Percentiles rank a stretch among this genome's conserved stretches.
These are phyloP conservation scores for Chlamydomonas schloesseri DNA, from an alignment of 139 green algal species.

Conservation along the genomic window DNA sequence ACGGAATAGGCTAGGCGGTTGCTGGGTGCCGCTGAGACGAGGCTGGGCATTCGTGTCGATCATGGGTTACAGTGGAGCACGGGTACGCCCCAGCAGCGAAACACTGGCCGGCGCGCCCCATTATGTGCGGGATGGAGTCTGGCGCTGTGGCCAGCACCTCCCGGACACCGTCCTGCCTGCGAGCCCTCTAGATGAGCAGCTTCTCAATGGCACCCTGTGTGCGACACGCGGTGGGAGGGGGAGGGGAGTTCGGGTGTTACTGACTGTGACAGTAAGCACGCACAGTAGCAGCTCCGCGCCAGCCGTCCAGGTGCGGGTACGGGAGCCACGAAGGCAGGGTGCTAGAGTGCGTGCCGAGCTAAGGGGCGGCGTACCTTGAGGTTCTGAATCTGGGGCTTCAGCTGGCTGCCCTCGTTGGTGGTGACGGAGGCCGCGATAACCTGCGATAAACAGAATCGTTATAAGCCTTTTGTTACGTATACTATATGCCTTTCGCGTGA, in stretches of 20 bases:
- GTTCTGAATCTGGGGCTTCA: conserved; percentile 96
- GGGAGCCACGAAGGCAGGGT: no score
- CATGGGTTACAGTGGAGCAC: background rate
- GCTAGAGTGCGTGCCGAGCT: no score
- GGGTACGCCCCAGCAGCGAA: background rate
- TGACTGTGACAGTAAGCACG: no score
- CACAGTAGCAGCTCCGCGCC: no score
- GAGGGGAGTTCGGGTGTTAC: background rate
- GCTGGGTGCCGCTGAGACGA: background rate
- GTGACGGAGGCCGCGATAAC: conserved; percentile 95
- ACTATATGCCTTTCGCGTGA: no score
- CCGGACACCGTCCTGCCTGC: no score
- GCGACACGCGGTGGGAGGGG: no score
- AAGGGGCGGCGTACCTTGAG: conserved; percentile 83
- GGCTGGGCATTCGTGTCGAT: background rate
- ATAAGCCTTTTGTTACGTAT: background rate
- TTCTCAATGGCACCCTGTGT: conserved; percentile 94
- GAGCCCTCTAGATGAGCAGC: conserved; percentile 90
- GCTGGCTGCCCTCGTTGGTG: conserved; percentile 97
- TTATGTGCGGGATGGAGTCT: background rate
- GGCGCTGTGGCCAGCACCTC: background rate
- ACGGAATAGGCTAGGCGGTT: no score
- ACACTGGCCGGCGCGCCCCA: background rate
- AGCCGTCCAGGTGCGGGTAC: no score
- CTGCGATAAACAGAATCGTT: background rate